A percentile compares a stretch with the other conserved stretches of the same genome.
These are phyloP conservation scores for Polytolypa hystricis DNA, from an alignment of 2,329 filamentous ascomycete species.

Conservation along the genomic window DNA sequence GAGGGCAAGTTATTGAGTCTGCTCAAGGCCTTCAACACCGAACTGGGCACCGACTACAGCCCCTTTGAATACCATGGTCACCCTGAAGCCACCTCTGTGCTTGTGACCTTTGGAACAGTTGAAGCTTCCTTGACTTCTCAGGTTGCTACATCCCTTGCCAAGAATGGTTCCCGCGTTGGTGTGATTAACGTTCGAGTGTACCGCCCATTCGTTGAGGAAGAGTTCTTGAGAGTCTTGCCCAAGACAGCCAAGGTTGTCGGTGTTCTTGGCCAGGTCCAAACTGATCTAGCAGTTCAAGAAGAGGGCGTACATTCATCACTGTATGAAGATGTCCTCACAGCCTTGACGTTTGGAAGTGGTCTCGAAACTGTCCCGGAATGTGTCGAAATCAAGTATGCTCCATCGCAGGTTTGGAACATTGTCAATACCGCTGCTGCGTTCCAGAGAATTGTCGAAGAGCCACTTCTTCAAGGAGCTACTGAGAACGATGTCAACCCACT, in stretches of 20 bases:
- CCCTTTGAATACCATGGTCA: slow-evolving; percentile 93
- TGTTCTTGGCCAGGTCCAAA: slow-evolving; percentile 79
- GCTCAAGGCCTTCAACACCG: slow-evolving; percentile 67
- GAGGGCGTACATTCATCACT: slow-evolving; percentile 68
- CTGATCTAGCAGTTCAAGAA: slow-evolving; percentile 62
- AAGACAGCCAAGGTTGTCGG: slow-evolving; percentile 63
- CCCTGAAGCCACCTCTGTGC: slow-evolving; percentile 62
- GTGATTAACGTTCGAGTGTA: slow-evolving; percentile 88
- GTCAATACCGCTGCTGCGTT: slow-evolving; percentile 33
- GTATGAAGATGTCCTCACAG: slow-evolving; percentile 81
- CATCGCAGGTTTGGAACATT: slow-evolving; percentile 54
- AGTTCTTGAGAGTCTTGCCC: slow-evolving; percentile 74
- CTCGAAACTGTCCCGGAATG: slow-evolving; percentile 54
- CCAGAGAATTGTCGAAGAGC: slow-evolving; percentile 34
- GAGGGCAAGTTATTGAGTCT: slow-evolving; percentile 63
- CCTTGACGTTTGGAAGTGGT: slow-evolving; percentile 65
- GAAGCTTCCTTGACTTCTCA: slow-evolving; percentile 80
- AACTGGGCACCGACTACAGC: slow-evolving; percentile 86
- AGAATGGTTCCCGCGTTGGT: slow-evolving; percentile 66
- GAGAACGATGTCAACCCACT: slow-evolving; percentile 27
- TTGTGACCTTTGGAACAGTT: slow-evolving; percentile 86
- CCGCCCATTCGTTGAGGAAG: slow-evolving; percentile 88
- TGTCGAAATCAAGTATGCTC: slow-evolving; percentile 81
- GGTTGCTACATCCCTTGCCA: slow-evolving; percentile 60
- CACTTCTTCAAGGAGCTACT: slow-evolving; percentile 20